Evolutionary conservation across 2,329 filamentous ascomycete genomes (phyloP).

Genomic region (Xylariales sp.): DNA sequence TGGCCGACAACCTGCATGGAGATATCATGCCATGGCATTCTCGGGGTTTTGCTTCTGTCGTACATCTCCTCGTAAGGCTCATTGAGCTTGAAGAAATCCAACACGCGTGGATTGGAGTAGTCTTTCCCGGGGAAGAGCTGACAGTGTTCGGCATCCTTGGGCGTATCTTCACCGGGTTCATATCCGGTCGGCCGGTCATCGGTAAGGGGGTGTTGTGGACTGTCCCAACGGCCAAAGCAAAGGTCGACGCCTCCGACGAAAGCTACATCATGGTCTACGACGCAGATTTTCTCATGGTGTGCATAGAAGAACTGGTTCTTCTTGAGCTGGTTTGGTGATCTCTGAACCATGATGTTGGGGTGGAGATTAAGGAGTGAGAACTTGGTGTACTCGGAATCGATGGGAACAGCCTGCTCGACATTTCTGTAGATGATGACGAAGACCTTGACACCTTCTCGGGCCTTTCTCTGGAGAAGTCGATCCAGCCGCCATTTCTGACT

Average conservation of each 20-base stretch:
- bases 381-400: constrained; percentile 97
- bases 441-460: constrained; percentile 90
- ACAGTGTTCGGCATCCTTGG: constrained; percentile 88
- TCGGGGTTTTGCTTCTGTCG: constrained; percentile 77
- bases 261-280: constrained; percentile 92
- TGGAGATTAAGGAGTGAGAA: constrained; percentile 92
- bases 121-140: constrained; percentile 97
- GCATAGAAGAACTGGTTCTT: constrained; percentile 99
- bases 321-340: constrained; percentile 95
- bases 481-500: constrained; percentile 98
- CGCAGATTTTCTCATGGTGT: constrained; percentile 96
- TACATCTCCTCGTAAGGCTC: constrained; percentile 99
- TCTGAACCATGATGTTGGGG: constrained; percentile 91
- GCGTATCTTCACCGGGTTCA: constrained; percentile 65
- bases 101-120: constrained; percentile 92
- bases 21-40: constrained; percentile 99
- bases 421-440: constrained; percentile 98
- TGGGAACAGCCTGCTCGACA: constrained; percentile 93
- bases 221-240: constrained; percentile 97
- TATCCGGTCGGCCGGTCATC: constrained; percentile 97
- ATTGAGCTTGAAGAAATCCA: constrained; percentile 89
- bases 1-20: constrained; percentile 97
- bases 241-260: constrained; percentile 95
- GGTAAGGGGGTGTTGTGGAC: constrained; percentile 81
- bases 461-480: constrained; percentile 86